Evolutionary conservation across 495 filamentous ascomycete species (phyloP), one percentile per base, ranked within the genome.

Genomic region (Lasiosphaeria miniovina): DNA sequence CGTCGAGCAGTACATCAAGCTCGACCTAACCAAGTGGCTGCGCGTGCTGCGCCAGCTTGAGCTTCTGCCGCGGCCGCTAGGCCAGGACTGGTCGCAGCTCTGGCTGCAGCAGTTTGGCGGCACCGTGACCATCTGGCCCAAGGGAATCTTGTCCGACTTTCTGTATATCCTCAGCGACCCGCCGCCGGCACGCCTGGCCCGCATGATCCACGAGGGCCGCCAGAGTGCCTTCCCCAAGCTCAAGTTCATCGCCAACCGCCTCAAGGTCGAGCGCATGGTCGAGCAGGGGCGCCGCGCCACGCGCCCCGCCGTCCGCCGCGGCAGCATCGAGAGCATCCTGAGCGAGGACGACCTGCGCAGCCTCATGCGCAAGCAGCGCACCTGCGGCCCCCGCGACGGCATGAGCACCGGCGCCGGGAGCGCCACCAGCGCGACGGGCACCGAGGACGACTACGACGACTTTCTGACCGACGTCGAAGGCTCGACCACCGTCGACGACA

Each of bases 11-110:
- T 96, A 92, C 68, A 86, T 98, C 74, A 96, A 96, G 68, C 83
- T 97, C 11, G 94, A 98, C 73, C 77, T 98, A 49, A 92, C 88
- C 64, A 98, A 98, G 78, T 98, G 93, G 91, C 84, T 98, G 24
- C 92, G 93, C 68, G 91, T 98, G 0, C 82, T 97, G 32, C 86
- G 91, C 4, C 92, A 97, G 68, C 77, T 98, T 0, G 94, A 98
- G 66, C 81, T 98, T 6, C 83, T 98, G 0, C 94, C 94, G 7
- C 84, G 94, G 0, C 90, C 90, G 0, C 65, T 97, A n/a, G 91
- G 91, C 9, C 93, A 97, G 71, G 95, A 98, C 71, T 98, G 94
- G 94, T 89, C 84, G 55, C 88, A 93, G 71, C 87, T 98, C 38
- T 98, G 92, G 89, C 82, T 98, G 35, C 94, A 98, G 71, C 87